Percentiles rank a stretch among this genome's conserved stretches.
Conservation (phyloP, 1,284 basidiomycete species). For the Leccinum glutinopallens region DNA sequence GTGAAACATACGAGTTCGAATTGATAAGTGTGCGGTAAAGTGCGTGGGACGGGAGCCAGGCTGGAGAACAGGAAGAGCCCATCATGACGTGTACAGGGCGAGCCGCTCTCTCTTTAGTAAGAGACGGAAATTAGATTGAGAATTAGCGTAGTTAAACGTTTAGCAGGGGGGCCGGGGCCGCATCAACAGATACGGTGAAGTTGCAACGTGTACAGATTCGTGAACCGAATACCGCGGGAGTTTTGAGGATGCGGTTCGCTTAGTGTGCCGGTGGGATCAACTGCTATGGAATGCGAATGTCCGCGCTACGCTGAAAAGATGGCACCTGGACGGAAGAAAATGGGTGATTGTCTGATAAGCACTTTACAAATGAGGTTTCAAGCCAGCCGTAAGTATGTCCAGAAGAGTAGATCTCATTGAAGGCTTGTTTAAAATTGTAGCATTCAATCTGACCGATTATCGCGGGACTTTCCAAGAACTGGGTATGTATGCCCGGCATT, state of each 20-base stretch:
- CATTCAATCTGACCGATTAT: conserved; percentile 19
- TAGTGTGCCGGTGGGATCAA: conserved; percentile 9
- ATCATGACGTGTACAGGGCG: conserved; percentile 30
- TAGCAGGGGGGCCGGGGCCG: conserved; percentile 24
- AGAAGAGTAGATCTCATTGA: conserved; percentile 9
- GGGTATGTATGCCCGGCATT: conserved; percentile 12
- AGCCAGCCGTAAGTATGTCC: conserved; percentile 3
- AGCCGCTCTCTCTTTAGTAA: conserved; percentile 26
- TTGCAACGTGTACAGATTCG: conserved; percentile 4
- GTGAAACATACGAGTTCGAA: conserved; percentile 25
- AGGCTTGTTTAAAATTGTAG: too few species aligned
- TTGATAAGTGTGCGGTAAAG: conserved; percentile 7
- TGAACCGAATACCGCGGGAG: conserved; percentile 9
- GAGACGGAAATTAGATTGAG: conserved; percentile 30
- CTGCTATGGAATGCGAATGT: conserved; percentile 7
- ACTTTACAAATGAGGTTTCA: conserved; percentile 7
- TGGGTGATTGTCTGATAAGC: neutral
- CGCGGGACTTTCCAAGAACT: conserved; percentile 33
- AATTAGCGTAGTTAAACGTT: conserved; percentile 40
- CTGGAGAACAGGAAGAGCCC: conserved; percentile 9
- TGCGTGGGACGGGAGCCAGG: conserved; percentile 10
- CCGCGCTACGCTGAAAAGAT: conserved; percentile 2
- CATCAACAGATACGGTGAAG: conserved; percentile 6
- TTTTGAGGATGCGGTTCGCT: neutral
- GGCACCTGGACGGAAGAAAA: conserved; percentile 1